Conservation (phyloP, 2,329 filamentous ascomycete species). For the Corynespora cassiicola region DNA sequence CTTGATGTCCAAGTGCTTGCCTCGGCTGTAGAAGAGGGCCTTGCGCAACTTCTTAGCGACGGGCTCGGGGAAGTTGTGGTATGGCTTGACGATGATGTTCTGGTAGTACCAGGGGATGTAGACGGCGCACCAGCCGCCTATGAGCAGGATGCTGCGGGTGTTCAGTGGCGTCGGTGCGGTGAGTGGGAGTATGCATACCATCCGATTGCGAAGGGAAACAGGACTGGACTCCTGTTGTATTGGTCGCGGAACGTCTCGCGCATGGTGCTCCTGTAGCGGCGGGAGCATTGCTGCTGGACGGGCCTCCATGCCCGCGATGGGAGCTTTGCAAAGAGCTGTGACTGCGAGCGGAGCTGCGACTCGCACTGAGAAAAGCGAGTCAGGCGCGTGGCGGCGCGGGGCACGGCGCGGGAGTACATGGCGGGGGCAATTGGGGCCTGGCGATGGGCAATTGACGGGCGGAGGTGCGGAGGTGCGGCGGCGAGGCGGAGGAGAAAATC, state of each 20-base stretch:
- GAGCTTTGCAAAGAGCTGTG: conserved; percentile 24
- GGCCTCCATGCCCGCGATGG: conserved; percentile 31
- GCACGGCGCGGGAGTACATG: conserved; percentile 47
- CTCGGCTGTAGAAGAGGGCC: conserved; percentile 81
- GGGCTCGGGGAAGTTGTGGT: conserved; percentile 68
- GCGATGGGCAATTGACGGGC: conserved; percentile 13
- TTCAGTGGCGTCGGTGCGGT: conserved; percentile 11
- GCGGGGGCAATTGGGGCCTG: conserved; percentile 16
- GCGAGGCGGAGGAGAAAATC: conserved; percentile 31
- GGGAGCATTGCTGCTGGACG: conserved; percentile 28
- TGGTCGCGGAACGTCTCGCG: conserved; percentile 39
- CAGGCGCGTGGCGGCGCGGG: conserved; percentile 30
- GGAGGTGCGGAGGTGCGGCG: conserved; percentile 18
- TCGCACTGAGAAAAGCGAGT: conserved; percentile 31
- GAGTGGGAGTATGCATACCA: conserved; percentile 22
- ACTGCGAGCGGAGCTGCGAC: conserved; percentile 23
- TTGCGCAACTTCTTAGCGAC: conserved; percentile 80
- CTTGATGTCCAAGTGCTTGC: conserved; percentile 72
- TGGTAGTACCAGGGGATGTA: conserved; percentile 57
- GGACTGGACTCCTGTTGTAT: conserved; percentile 46
- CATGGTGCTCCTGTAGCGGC: conserved; percentile 36
- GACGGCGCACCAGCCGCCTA: conserved; percentile 45
- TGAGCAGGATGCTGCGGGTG: conserved; percentile 41
- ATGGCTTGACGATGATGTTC: conserved; percentile 54
- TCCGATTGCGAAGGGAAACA: conserved; percentile 44